Base-by-base conservation (phyloP, 169 alveolate genomes). In the Amoebophrya sp. region DNA sequence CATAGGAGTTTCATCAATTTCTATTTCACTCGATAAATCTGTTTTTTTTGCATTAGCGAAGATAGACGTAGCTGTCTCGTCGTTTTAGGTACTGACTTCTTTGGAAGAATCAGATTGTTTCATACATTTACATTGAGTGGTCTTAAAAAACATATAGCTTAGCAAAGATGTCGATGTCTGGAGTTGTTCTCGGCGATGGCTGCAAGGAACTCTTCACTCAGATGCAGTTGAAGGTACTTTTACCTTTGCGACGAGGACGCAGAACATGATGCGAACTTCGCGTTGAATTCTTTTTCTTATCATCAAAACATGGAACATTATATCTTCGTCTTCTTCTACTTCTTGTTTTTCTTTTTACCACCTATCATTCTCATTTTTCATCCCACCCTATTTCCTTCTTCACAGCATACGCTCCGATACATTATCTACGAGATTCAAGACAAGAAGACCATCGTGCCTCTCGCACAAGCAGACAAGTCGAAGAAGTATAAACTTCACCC, bases 391-490 rank as follows among this genome's bases (percentile, higher is more conserved):
- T n/a, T n/a, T n/a, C n/a, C n/a, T n/a, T n/a, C n/a, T n/a, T n/a
- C n/a, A 65, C 83, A 65, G 83, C 83, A 65, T 36, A 65, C 2
- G 39, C 83, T 65, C 83, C 83, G 83, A 65, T 65, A 65, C 83
- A 6, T 65, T 0, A 65, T 18, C 26, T 65, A 6, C 83, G 83
- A 65, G 83, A 65, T 65, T 36, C 18, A 65, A 36, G 83, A 65
- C 33, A 65, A 65, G 83, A 65, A 65, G 83, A 65, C 83, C 36
- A 65, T 65, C 33, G 83, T 65, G 10, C 83, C 83, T 26, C 10
- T 6, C 83, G 83, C 36, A 65, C 33, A 6, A 10, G 83, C 83
- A 18, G 83, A 65, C 83, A 65, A 65, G 33, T 65, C 83, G n/a
- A 65, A 65, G n/a, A 12, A 29, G 83, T 65, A 65, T 26, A 47